These are phyloP conservation scores for Besnoitia besnoiti DNA, from an alignment of 169 alveolate genomes.

Conservation along the genomic window DNA sequence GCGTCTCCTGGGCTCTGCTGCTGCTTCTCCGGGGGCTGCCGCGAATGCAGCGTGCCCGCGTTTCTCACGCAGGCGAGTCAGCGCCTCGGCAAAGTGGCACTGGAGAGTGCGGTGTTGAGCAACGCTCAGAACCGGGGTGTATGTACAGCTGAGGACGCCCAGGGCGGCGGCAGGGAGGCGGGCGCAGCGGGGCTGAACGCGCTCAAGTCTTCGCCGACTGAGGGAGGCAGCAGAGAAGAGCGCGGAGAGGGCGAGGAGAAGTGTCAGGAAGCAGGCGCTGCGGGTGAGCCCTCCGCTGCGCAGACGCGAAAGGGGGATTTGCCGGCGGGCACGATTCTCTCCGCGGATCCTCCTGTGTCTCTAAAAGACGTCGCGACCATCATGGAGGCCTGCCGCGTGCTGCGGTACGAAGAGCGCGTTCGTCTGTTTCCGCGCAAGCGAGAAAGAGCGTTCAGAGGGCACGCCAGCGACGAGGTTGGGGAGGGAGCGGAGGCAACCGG, in stretches of 20 bases:
- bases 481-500: neutral
- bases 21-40: neutral
- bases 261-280: neutral
- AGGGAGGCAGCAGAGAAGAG: neutral
- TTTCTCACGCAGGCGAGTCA: neutral
- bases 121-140: neutral
- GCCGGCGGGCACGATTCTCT: neutral
- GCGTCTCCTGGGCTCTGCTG: neutral
- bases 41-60: neutral
- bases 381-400: constrained; percentile 2
- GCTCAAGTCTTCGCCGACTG: too few species aligned
- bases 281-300: too few species aligned
- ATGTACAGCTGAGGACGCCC: neutral
- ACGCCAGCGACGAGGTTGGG: neutral
- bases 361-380: neutral
- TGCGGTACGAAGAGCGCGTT: constrained; percentile 2
- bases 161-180: too few species aligned
- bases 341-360: neutral
- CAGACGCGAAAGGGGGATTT: neutral
- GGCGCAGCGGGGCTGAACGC: too few species aligned
- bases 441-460: neutral
- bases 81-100: neutral
- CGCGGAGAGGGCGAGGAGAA: neutral
- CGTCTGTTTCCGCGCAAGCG: neutral
- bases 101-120: neutral